Evolutionary conservation across 192 early-diverging fungal genomes (phyloP), one percentile per base, ranked within the genome.

Genomic region (Umbelopsis sp.): DNA sequence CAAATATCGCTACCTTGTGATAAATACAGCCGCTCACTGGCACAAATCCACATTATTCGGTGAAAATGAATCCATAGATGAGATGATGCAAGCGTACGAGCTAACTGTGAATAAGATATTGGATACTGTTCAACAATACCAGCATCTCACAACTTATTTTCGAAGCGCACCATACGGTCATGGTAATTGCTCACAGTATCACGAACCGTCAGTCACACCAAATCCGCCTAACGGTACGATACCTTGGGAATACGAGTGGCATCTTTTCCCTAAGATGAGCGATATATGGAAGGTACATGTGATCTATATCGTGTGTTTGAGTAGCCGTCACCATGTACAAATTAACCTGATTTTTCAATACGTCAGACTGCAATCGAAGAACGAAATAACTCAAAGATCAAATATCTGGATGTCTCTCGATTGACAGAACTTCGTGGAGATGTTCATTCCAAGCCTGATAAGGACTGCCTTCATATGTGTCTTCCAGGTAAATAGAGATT

Each of bases 11-110:
- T 80, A 80, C 59, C 52, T 80, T 36, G 21, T 80, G 3, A 25
- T 80, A 4, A 80, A 80, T 44, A 80, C 74, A 68, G 79, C 71
- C 3, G 66, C 79, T 26, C 79, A 80, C 29, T 80, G 79, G 79
- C 74, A 75, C 68, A 71, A 47, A 1, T 59, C 66, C 21, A 17
- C 69, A 7, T 24, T 68, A 16, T 78, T 72, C 62, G 77, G 77
- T 24, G 68, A 54, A 38, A 26, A 66, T 38, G 11, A 24, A 38
- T 56, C 62, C 4, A 41, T 66, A 24, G 72, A 74, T 11, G 77
- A 78, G 29, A 49, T 78, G 62, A 34, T 78, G 62, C 25, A 34
- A 43, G 68, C 72, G 5, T 78, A 74, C 22, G 31, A 71, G 29
- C 49, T 68, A 10, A 29, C 72, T 3, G 73, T 74, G 50, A 21